Conservation (phyloP, 768 basidiomycete species). For the Tremella mesenterica region DNA sequence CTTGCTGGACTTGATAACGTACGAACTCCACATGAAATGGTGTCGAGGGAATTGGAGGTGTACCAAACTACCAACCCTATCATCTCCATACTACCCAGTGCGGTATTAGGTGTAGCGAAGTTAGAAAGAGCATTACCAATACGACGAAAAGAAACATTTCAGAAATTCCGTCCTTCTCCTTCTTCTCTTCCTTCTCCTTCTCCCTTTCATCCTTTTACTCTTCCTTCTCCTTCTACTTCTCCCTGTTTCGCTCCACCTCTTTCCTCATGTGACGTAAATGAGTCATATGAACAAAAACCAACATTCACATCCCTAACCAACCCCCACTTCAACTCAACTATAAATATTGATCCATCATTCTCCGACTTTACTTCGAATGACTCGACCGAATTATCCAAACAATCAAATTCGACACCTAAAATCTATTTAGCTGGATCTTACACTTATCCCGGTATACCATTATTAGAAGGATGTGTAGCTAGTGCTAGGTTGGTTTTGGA, state of each 20-base stretch:
- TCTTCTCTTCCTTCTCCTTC: neutral
- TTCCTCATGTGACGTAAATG: neutral
- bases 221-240: neutral
- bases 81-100: conserved; percentile 49
- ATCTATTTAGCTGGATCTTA: conserved; percentile 69
- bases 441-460: conserved; percentile 62
- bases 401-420: conserved; percentile 43
- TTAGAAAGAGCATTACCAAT: conserved; percentile 48
- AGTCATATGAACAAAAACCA: neutral
- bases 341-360: neutral
- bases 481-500: conserved; percentile 57
- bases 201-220: neutral
- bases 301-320: neutral
- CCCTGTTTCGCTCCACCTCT: neutral
- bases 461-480: conserved; percentile 70
- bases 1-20: no score
- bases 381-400: neutral
- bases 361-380: neutral
- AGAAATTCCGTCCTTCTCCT: conserved; percentile 5
- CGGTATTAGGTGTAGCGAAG: conserved; percentile 54
- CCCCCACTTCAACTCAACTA: neutral
- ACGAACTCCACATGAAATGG: no score
- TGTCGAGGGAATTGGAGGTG: conserved; percentile 43
- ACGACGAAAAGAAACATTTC: conserved; percentile 6
- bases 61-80: conserved; percentile 71